Percentiles rank a stretch among this genome's conserved stretches.
Evolutionary conservation across 2,329 filamentous ascomycete species (phyloP).

Genomic region (Ceratocystis alfenasii): DNA sequence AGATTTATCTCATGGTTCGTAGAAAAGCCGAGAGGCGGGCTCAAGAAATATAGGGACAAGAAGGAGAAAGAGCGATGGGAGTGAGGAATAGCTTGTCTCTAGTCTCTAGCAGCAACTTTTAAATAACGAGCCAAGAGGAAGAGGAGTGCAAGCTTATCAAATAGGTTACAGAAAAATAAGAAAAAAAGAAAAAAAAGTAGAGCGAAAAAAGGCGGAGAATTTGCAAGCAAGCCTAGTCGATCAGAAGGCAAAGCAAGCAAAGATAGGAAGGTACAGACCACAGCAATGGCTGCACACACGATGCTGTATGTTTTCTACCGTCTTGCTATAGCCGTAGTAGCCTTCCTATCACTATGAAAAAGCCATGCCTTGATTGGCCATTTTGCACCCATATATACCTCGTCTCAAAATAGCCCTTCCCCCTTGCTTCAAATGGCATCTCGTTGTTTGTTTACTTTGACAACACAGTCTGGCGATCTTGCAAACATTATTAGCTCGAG

Average conservation of each 20-base stretch:
- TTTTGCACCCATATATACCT: too few relatives aligned
- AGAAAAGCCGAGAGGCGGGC: neutral
- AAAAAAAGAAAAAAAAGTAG: neutral
- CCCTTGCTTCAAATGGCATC: too few relatives aligned
- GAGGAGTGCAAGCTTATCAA: neutral
- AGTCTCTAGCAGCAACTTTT: neutral
- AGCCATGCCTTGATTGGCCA: too few relatives aligned
- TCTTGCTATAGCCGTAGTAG: too few relatives aligned
- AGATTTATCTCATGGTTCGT: neutral
- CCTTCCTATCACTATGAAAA: too few relatives aligned
- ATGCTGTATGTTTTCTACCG: too few relatives aligned
- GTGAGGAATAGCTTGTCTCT: neutral
- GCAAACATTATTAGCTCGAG: neutral
- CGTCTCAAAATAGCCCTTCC: too few relatives aligned
- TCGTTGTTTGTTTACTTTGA: too few relatives aligned
- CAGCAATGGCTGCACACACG: neutral
- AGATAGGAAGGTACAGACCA: neutral
- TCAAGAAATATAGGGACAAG: neutral
- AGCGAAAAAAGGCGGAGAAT: conserved; percentile 1
- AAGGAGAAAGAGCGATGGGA: neutral
- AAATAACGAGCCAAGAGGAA: neutral
- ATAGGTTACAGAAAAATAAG: neutral
- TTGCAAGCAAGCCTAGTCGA: neutral
- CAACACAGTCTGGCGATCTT: neutral
- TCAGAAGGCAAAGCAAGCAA: neutral